phyloP scores from a whole-genome alignment of 2,329 filamentous ascomycete genomes.

The Orbilia ellipsospora region DNA sequence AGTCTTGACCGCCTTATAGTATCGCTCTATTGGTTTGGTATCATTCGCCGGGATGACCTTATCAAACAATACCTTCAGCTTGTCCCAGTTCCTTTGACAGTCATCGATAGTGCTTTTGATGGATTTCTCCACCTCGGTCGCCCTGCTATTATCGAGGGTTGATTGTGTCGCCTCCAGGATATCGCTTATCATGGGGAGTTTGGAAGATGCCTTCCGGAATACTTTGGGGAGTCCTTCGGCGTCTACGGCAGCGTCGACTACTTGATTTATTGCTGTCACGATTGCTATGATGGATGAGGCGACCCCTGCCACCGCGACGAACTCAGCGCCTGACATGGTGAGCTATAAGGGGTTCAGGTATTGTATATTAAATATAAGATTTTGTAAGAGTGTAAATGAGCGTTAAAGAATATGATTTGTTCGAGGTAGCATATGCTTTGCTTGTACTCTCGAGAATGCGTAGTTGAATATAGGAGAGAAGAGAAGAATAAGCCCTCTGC shows the following conservation, averaged over 20 bases:
- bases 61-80: slow-evolving; percentile 2
- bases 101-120: background rate
- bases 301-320: slow-evolving; percentile 16
- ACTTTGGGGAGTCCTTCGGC: slow-evolving; percentile 19
- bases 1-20: slow-evolving; percentile 11
- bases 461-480: no score
- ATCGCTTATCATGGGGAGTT: slow-evolving; percentile 19
- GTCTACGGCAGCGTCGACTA: background rate
- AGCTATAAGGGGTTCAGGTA: no score
- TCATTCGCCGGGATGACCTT: slow-evolving; percentile 4
- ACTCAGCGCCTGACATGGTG: slow-evolving; percentile 22
- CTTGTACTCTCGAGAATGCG: no score
- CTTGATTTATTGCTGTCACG: background rate
- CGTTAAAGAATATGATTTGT: no score
- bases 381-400: no score
- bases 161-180: slow-evolving; percentile 8
- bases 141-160: background rate
- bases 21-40: background rate
- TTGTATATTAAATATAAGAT: no score
- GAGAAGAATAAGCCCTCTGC: no score
- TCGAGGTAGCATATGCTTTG: no score
- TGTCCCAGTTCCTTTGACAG: background rate
- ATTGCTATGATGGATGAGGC: slow-evolving; percentile 14
- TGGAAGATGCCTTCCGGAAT: slow-evolving; percentile 6
- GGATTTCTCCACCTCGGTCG: background rate